Percentiles rank a stretch among this genome's conserved stretches.
Conservation (phyloP, 129 eudicot genomes). For the Escallonia herrerae region DNA sequence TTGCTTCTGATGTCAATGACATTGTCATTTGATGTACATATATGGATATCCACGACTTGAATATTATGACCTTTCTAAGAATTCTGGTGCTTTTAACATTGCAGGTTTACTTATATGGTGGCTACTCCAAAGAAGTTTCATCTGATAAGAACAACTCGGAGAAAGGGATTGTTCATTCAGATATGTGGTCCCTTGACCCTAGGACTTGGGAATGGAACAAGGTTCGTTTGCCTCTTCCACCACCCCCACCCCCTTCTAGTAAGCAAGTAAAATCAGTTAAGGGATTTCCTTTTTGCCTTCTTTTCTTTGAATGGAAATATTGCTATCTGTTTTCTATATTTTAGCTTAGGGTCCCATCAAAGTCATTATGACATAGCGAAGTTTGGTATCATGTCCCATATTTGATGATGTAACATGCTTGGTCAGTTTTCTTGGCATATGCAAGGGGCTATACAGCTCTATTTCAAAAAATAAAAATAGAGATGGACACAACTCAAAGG, state of each 20-base stretch:
- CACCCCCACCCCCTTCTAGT: neutral
- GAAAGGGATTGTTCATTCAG: constrained; percentile 91
- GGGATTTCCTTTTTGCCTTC: neutral
- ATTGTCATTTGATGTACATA: neutral
- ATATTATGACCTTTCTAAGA: neutral
- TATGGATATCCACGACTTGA: neutral
- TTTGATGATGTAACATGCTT: too few relatives aligned
- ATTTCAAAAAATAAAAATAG: too few relatives aligned
- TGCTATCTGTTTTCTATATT: neutral
- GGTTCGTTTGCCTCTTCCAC: constrained; percentile 34
- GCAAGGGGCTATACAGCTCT: too few relatives aligned
- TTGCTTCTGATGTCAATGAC: neutral
- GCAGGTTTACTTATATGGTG: constrained; percentile 87
- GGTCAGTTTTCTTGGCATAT: too few relatives aligned
- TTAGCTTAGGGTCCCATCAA: neutral
- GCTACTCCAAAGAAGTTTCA: constrained; percentile 84
- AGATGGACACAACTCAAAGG: too few relatives aligned
- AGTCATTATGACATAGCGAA: too few relatives aligned
- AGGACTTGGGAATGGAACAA: constrained; percentile 99
- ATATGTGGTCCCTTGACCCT: constrained; percentile 96
- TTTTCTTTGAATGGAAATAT: neutral
- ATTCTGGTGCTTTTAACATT: constrained; percentile 8
- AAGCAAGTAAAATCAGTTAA: neutral
- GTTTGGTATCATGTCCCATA: too few relatives aligned
- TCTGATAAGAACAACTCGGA: constrained; percentile 80